Evolutionary conservation across 1,139 yeast genomes (phyloP), one percentile per base, ranked within the genome.

Genomic region (Pichia terricola): DNA sequence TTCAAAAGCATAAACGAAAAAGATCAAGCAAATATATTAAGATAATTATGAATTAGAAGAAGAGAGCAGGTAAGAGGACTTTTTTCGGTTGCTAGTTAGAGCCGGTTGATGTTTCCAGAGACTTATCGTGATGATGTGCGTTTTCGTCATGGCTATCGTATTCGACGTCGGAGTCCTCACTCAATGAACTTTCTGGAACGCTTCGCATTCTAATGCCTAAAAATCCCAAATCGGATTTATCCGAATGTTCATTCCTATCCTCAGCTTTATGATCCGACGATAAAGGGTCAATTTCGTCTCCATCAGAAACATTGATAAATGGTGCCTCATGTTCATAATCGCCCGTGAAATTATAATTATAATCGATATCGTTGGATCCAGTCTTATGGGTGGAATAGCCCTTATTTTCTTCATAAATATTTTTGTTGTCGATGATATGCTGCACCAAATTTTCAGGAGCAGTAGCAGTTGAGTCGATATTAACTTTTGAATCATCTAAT

Each of bases 201-300:
- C 40, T 37, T n/a, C 45, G 47, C 42, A 48, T 49, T 8, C 41
- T 35, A n/a, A 50, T 48, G 5, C 53, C 53, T 10, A 53, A 50
- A 38, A 52, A 51, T 22, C 52, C 51, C n/a, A 52, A 40, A 40
- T 53, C 42, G 3, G 46, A 8, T 25, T 37, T 40, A 30, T 40
- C 28, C 4, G 39, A 10, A n/a, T 16, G 22, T 16, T 36, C 37
- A 36, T 38, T 43, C 11, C 39, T 32, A 4, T 38, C 35, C 3
- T 39, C 46, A 28, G 44, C 50, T 6, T 48, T 50, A 16, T 47
- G 52, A 32, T 44, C 44, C 22, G 22, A 16, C 22, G 22, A 16
- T 16, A 16, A 16, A 16, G 22, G 22, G 3, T 45, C 46, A 11
- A 42, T 42, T 26, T 43, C 52, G 25, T 47, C 52, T 10, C 7